phyloP scores from a whole-genome alignment of 1,284 basidiomycete genomes.

The Austroboletus novae-zelandiae region DNA sequence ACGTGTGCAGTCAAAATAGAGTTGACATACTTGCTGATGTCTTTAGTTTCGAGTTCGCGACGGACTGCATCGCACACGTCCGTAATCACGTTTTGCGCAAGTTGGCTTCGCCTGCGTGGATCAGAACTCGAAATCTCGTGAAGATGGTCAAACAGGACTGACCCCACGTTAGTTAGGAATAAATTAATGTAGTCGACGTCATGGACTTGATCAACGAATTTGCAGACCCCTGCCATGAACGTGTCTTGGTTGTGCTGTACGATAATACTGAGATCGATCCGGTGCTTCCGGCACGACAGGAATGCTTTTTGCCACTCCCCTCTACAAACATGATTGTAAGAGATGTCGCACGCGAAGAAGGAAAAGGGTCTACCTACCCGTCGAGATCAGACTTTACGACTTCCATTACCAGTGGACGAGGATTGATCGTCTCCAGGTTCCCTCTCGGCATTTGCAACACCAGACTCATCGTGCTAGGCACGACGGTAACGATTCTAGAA shows the following conservation, averaged over 20 bases:
- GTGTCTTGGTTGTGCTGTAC: slow-evolving; percentile 72
- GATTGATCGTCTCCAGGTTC: slow-evolving; percentile 94
- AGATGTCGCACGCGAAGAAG: background rate
- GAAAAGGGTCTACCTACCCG: slow-evolving; percentile 47
- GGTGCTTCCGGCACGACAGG: slow-evolving; percentile 87
- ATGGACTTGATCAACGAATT: slow-evolving; percentile 82
- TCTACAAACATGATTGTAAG: slow-evolving; percentile 34
- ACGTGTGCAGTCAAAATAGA: slow-evolving; percentile 91
- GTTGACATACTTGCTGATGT: slow-evolving; percentile 82
- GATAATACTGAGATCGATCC: slow-evolving; percentile 88
- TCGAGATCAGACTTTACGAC: slow-evolving; percentile 75
- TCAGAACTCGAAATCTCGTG: background rate
- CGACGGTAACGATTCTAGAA: slow-evolving; percentile 79
- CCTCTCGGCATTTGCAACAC: slow-evolving; percentile 98
- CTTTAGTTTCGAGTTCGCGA: slow-evolving; percentile 66
- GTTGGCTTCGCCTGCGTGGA: slow-evolving; percentile 47
- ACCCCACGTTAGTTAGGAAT: slow-evolving; percentile 87
- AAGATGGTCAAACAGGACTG: slow-evolving; percentile 27
- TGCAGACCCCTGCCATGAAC: slow-evolving; percentile 65
- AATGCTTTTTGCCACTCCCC: slow-evolving; percentile 84
- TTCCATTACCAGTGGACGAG: slow-evolving; percentile 87
- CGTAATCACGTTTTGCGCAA: slow-evolving; percentile 58
- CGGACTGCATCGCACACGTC: slow-evolving; percentile 81
- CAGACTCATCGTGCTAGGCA: slow-evolving; percentile 84
- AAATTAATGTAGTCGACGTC: slow-evolving; percentile 94